phyloP scores from a whole-genome alignment of 2,329 filamentous ascomycete species.

The Acrocalymma vagum region DNA sequence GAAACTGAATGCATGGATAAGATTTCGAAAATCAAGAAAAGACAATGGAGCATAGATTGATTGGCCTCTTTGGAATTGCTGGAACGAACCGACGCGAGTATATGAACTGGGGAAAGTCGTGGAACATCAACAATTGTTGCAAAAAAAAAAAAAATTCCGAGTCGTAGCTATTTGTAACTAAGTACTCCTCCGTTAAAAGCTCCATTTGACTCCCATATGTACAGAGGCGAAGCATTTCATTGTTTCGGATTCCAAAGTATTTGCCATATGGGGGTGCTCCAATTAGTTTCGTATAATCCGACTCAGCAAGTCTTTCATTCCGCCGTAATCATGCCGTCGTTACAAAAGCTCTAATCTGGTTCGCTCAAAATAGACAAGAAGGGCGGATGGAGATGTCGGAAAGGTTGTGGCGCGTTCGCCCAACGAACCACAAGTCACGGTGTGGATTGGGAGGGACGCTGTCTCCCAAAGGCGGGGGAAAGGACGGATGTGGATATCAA shows the following conservation, averaged over 20 bases:
- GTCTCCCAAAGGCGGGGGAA: slow-evolving; percentile 11
- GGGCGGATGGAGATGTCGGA: slow-evolving; percentile 29
- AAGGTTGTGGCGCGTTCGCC: slow-evolving; percentile 21
- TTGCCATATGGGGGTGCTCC: slow-evolving; percentile 14
- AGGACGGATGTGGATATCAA: slow-evolving; percentile 26
- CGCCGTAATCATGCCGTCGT: slow-evolving; percentile 48
- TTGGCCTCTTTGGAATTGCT: no score
- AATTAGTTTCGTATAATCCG: slow-evolving; percentile 26
- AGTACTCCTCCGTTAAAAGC: slow-evolving; percentile 21
- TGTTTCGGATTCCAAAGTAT: slow-evolving; percentile 5
- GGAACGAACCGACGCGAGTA: no score
- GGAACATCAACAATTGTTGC: no score
- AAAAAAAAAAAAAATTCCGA: slow-evolving; percentile 18
- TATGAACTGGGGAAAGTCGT: no score
- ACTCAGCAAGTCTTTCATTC: slow-evolving; percentile 34
- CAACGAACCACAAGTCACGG: slow-evolving; percentile 17
- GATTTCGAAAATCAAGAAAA: no score
- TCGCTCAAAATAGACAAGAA: slow-evolving; percentile 45
- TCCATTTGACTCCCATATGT: slow-evolving; percentile 35
- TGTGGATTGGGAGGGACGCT: slow-evolving; percentile 15
- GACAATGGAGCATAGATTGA: no score
- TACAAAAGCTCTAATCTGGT: slow-evolving; percentile 38
- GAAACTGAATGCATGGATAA: no score
- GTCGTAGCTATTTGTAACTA: slow-evolving; percentile 17
- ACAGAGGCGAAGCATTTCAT: slow-evolving; percentile 36